Conservation (phyloP, 2,329 filamentous ascomycete species). For the Chaetothyriales sp. region DNA sequence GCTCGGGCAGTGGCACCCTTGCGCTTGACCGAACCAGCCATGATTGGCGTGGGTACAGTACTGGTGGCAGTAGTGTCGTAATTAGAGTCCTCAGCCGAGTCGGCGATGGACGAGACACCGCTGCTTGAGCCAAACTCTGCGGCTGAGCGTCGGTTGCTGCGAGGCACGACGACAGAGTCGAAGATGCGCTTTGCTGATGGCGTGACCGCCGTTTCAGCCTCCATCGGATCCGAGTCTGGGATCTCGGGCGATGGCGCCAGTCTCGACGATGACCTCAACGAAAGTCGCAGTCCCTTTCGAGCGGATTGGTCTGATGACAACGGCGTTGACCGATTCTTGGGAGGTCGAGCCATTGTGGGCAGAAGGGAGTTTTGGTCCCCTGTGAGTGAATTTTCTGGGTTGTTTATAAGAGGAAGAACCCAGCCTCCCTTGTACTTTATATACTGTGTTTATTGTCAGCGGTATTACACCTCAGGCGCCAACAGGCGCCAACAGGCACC, state of each 20-base stretch:
- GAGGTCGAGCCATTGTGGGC: background rate
- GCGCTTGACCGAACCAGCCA: slow-evolving; percentile 10
- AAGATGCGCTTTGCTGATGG: slow-evolving; percentile 7
- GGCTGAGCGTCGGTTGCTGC: background rate
- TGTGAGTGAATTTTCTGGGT: too few species aligned
- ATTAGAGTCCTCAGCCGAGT: slow-evolving; percentile 29
- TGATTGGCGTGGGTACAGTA: slow-evolving; percentile 39
- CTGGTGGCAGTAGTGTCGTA: slow-evolving; percentile 51
- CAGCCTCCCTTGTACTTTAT: too few species aligned
- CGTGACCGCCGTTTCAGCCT: slow-evolving; percentile 3
- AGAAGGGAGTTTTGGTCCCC: too few species aligned
- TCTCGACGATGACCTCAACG: background rate
- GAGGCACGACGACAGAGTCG: slow-evolving; percentile 10
- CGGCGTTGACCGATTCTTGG: background rate
- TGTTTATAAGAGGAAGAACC: too few species aligned
- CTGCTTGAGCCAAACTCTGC: background rate
- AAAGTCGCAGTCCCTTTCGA: background rate
- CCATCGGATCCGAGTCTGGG: slow-evolving; percentile 15
- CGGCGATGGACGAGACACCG: slow-evolving; percentile 27
- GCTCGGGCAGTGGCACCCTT: slow-evolving; percentile 30
- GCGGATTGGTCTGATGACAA: background rate
- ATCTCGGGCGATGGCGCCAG: slow-evolving; percentile 7
- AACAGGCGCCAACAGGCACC: background rate
- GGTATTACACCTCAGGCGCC: slow-evolving; percentile 4
- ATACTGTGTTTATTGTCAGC: too few species aligned